phyloP scores from a whole-genome alignment of 2,329 filamentous ascomycete species.

The Pseudopyrenochaeta lycopersici region DNA sequence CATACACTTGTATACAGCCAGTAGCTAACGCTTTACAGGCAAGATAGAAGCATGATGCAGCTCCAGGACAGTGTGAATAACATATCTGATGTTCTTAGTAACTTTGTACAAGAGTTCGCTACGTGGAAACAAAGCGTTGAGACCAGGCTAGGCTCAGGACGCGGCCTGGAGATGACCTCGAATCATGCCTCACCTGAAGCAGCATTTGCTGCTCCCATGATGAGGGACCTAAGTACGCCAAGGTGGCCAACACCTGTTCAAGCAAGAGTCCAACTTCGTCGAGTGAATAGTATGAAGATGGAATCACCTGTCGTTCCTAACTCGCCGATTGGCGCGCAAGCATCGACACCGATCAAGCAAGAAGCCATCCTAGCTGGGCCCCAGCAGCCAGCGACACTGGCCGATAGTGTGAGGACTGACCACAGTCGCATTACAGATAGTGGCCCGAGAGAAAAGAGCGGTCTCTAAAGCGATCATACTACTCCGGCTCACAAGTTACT shows the following conservation, averaged over 20 bases:
- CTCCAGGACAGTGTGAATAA: constrained; percentile 56
- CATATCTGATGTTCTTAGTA: constrained; percentile 40
- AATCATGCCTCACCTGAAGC: constrained; percentile 42
- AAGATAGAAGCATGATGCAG: constrained; percentile 62
- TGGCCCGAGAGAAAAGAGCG: constrained; percentile 33
- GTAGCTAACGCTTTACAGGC: constrained; percentile 38
- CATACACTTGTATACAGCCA: not conserved
- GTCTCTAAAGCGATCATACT: constrained; percentile 85
- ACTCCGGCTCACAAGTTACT: constrained; percentile 88
- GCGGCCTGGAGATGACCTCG: constrained; percentile 24
- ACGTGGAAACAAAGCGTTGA: constrained; percentile 45
- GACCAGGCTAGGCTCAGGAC: constrained; percentile 31
- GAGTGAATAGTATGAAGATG: constrained; percentile 46
- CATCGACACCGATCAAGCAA: constrained; percentile 43
- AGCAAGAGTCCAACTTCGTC: constrained; percentile 30
- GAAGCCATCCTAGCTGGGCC: constrained; percentile 31
- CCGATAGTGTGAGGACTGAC: constrained; percentile 43
- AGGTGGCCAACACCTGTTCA: constrained; percentile 43
- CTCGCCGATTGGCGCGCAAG: constrained; percentile 30
- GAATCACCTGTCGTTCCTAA: constrained; percentile 41
- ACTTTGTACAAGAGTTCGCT: constrained; percentile 42
- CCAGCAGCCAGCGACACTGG: constrained; percentile 44
- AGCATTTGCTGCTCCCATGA: constrained; percentile 27
- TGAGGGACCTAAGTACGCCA: constrained; percentile 34
- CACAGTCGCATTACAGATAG: constrained; percentile 25